Evolutionary conservation across 2,329 filamentous ascomycete species (phyloP).

Genomic region (Colletotrichum gigasporum): DNA sequence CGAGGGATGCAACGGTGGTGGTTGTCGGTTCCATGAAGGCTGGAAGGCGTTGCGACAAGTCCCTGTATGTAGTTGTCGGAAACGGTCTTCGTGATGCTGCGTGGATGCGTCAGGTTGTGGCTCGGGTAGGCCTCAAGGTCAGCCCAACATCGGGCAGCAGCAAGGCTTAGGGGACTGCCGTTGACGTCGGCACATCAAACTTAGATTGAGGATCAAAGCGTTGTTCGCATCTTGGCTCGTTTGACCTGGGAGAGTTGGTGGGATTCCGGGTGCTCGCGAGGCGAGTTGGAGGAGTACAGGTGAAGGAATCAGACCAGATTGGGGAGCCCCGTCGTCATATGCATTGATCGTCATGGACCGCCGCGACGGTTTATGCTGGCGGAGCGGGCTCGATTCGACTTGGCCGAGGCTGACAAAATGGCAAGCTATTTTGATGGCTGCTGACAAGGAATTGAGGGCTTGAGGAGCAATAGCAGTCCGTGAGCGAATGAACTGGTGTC

Average conservation of each 20-base stretch:
- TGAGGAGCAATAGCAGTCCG: not conserved
- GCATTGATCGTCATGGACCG: slow-evolving; percentile 26
- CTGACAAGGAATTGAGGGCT: slow-evolving; percentile 10
- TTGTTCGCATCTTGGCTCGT: slow-evolving; percentile 5
- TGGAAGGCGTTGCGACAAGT: not conserved
- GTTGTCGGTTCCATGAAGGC: not conserved
- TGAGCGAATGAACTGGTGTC: not conserved
- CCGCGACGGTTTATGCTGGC: slow-evolving; percentile 21
- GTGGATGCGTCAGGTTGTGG: not conserved
- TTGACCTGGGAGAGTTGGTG: not conserved
- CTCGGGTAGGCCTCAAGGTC: not conserved
- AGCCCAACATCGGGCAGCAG: not conserved
- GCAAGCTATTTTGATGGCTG: slow-evolving; percentile 15
- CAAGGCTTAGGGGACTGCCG: slow-evolving; percentile 3
- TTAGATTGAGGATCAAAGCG: slow-evolving; percentile 12
- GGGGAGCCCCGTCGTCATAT: not conserved
- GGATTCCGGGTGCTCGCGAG: not conserved
- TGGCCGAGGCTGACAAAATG: slow-evolving; percentile 23
- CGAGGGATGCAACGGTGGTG: slow-evolving; percentile 19
- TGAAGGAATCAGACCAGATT: slow-evolving; percentile 7
- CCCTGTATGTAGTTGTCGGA: slow-evolving; percentile 4
- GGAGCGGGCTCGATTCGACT: not conserved
- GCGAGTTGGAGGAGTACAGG: not conserved
- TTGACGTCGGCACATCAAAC: slow-evolving; percentile 19
- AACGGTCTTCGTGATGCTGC: not conserved